Evolutionary conservation across 805 yeast genomes (phyloP).

Genomic region (Sugiyamaella chiloensis): DNA sequence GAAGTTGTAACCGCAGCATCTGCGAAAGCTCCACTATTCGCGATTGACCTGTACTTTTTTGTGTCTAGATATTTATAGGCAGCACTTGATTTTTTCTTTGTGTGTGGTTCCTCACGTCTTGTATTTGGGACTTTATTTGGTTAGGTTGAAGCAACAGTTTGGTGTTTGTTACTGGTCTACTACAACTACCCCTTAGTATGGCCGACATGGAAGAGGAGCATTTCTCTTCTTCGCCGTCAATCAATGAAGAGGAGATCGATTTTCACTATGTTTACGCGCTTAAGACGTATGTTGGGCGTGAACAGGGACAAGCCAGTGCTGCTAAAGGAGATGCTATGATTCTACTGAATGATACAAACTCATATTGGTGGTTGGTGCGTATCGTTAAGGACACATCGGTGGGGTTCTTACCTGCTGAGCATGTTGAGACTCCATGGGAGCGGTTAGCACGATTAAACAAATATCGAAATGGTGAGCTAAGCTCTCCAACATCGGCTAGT

Average conservation of each 20-base stretch:
- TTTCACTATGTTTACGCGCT: slow-evolving; percentile 83
- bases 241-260: slow-evolving; percentile 56
- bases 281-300: slow-evolving; percentile 86
- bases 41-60: too few relatives aligned
- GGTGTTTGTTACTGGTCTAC: too few relatives aligned
- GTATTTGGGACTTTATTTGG: too few relatives aligned
- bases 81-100: too few relatives aligned
- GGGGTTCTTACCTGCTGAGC: slow-evolving; percentile 97
- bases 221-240: slow-evolving; percentile 67
- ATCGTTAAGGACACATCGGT: slow-evolving; percentile 58
- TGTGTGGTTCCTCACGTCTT: too few relatives aligned
- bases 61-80: too few relatives aligned
- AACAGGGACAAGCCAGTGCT: slow-evolving; percentile 84
- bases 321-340: slow-evolving; percentile 77
- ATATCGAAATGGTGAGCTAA: slow-evolving; percentile 75
- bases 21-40: too few relatives aligned
- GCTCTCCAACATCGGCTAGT: slow-evolving; percentile 8
- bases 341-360: slow-evolving; percentile 81
- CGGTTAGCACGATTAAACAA: slow-evolving; percentile 88
- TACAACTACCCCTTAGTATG: too few relatives aligned
- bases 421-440: slow-evolving; percentile 87
- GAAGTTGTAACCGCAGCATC: too few relatives aligned
- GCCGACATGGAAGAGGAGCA: slow-evolving; percentile 32
- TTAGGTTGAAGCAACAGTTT: too few relatives aligned
- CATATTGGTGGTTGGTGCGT: slow-evolving; percentile 94